Evolutionary conservation across 2,329 filamentous ascomycete species (phyloP), one percentile per base, ranked within the genome.

Genomic region (Byssochlamys sp.): DNA sequence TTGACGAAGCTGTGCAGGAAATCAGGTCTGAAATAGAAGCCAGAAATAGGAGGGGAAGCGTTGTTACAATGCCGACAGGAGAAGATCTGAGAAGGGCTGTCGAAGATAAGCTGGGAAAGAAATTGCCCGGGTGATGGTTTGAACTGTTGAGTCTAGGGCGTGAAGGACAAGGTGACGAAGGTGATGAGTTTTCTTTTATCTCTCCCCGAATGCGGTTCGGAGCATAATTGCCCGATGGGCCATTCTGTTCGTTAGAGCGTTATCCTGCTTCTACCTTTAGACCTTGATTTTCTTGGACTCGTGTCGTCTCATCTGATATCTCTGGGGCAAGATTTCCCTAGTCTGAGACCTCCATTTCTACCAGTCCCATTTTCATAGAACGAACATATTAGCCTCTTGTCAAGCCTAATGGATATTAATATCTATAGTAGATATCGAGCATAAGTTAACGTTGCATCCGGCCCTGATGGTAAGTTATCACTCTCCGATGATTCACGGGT

Each of bases 1-100:
- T 95, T 53, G 86, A 89, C 58, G 89, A 94, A 66, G 88, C 88
- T 28, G 81, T 95, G 9, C 78, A 81, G 39, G 90, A 95, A 75
- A 80, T 95, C 55, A 84, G 79, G 66, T 78, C 77, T 4, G 90
- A 95, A 72, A 82, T 95, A 33, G 85, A 89, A 67, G 80, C 77
- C 63, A 74, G 82, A 55, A 74, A 75, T 56, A 76, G 77, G 58
- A 76, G 77, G 7, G 77, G 79, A 7, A 76, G 72, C 62, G 64
- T 63, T 5, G 75, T 72, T 14, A 70, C 64, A 3, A 77, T 79
- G 73, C 77, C 77, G 6, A 72, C 65, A 4, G 76, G 79, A 3
- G 68, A 73, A 24, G 80, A 84, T 58, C 64, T 85, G 60, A 80
- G 79, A 71, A 73, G 71, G 65, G 76, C 77, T 58, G 75, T 84